These are phyloP conservation scores for Termitomyces sp. DNA, from an alignment of 768 basidiomycete genomes.

Conservation along the genomic window DNA sequence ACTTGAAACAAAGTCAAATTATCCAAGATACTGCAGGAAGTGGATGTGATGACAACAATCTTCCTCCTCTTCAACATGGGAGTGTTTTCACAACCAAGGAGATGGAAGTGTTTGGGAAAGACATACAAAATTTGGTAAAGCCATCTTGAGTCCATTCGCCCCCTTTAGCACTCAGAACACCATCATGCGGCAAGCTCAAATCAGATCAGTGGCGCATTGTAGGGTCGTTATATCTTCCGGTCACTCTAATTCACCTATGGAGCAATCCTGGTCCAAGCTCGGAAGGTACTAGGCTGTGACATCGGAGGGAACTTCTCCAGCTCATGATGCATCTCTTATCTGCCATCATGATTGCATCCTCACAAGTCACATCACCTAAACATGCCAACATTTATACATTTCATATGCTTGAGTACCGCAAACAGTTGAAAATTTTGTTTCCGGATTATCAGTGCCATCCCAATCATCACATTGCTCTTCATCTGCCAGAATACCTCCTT, in stretches of 20 bases:
- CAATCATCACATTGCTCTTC: constrained; percentile 39
- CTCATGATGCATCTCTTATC: constrained; percentile 27
- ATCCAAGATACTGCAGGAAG: not conserved
- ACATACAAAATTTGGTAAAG: constrained; percentile 10
- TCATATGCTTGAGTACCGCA: not conserved
- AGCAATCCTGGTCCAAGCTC: constrained; percentile 9
- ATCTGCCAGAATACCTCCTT: constrained; percentile 28
- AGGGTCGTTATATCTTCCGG: constrained; percentile 25
- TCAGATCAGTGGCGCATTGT: constrained; percentile 27
- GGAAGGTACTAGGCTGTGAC: not conserved
- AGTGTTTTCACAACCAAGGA: constrained; percentile 4
- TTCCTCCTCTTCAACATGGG: not conserved
- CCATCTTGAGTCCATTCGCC: constrained; percentile 27
- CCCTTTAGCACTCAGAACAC: constrained; percentile 21
- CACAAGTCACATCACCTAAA: not conserved
- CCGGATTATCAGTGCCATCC: constrained; percentile 23
- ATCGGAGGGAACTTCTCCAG: constrained; percentile 29
- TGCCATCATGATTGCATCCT: constrained; percentile 27
- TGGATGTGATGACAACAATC: not conserved
- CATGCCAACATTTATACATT: not conserved
- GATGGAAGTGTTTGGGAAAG: constrained; percentile 5
- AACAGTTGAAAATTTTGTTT: constrained; percentile 16
- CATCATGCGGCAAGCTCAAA: constrained; percentile 20
- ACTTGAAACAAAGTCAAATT: no score
- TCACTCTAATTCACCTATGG: constrained; percentile 36